Base-by-base conservation (phyloP, 2,329 filamentous ascomycete genomes). In the Monilinia aucupariae region DNA sequence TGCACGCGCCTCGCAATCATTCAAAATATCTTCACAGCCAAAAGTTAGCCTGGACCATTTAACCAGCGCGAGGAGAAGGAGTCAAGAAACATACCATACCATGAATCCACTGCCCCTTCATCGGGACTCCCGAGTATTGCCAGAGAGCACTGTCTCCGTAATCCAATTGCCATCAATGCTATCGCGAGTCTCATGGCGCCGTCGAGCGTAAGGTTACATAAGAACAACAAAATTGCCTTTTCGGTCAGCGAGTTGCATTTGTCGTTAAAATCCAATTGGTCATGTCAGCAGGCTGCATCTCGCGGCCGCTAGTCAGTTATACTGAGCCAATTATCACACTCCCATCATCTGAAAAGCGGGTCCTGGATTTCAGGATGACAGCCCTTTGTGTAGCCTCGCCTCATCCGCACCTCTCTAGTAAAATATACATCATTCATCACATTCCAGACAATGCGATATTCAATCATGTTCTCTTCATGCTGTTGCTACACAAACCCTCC, bases 201-300 rank as follows among this genome's bases (percentile, higher is more conserved):
- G 20, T 47, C n/a, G 20, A 20, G 37, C 34, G 15, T 54, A 30
- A 30, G 27, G 27, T 30, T 30, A 27, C 49, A 51, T n/a, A n/a
- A 10, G 13, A 41, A 27, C 20, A 22, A 45, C n/a, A n/a, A n/a
- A 34, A 56, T 47, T 43, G n/a, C 43, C 6, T 30, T 43, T 56
- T 56, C 27, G 27, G 41, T 45, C 41, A 56, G 39, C 53, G 22
- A 56, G 39, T 47, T 56, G 27, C 53, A 56, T 56, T 25, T 34
- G 41, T 25, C 5, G 2, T 6, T 56, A 20, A 22, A 22, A 47
- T 22, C 6, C 25, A 10, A 56, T 56, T 56, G 41, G 54, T 47
- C n/a, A 8, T 47, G 41, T 58, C 41, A 47, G 54, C 54, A 58
- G 1, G 54, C 13, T 58, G 54, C 54, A 58, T 25, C 12, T 25